These are phyloP conservation scores for Zygosaccharomyces sapae DNA, from an alignment of 1,139 yeast genomes.

Conservation along the genomic window DNA sequence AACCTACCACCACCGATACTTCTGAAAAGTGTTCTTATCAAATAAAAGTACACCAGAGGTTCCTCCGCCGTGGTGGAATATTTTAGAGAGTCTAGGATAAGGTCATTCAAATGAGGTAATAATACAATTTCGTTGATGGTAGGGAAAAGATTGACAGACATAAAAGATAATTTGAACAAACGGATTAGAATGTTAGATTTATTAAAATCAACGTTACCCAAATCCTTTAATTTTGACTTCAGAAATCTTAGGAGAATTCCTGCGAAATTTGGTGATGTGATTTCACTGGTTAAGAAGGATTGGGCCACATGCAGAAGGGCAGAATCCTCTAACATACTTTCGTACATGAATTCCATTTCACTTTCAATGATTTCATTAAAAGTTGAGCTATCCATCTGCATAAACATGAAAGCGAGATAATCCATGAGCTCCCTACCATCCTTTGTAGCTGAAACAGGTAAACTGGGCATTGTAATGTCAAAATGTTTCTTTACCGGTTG, in stretches of 20 bases:
- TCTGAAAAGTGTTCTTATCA: constrained; percentile 84
- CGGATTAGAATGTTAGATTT: constrained; percentile 80
- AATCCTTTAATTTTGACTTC: constrained; percentile 64
- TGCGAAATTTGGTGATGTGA: constrained; percentile 87
- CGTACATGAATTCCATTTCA: constrained; percentile 74
- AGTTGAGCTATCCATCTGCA: constrained; percentile 91
- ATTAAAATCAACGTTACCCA: constrained; percentile 76
- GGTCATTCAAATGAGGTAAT: constrained; percentile 76
- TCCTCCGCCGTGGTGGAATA: constrained; percentile 86
- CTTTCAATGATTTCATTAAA: constrained; percentile 87
- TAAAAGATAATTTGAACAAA: constrained; percentile 83
- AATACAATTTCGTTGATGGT: constrained; percentile 80
- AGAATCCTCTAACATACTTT: constrained; percentile 77
- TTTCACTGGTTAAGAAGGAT: constrained; percentile 87
- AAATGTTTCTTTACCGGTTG: constrained; percentile 40
- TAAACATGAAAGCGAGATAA: constrained; percentile 87
- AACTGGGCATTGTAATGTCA: constrained; percentile 74
- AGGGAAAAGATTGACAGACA: constrained; percentile 93
- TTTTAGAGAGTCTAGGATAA: constrained; percentile 76
- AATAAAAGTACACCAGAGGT: constrained; percentile 82
- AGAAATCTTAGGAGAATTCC: constrained; percentile 79
- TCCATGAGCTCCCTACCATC: constrained; percentile 97
- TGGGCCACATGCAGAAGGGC: constrained; percentile 90
- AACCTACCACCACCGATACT: constrained; percentile 96
- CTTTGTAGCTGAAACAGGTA: constrained; percentile 81